Percentiles rank a stretch among this genome's conserved stretches.
Evolutionary conservation across 257 asterid genomes (phyloP).

Genomic region (Nicotiana knightiana): DNA sequence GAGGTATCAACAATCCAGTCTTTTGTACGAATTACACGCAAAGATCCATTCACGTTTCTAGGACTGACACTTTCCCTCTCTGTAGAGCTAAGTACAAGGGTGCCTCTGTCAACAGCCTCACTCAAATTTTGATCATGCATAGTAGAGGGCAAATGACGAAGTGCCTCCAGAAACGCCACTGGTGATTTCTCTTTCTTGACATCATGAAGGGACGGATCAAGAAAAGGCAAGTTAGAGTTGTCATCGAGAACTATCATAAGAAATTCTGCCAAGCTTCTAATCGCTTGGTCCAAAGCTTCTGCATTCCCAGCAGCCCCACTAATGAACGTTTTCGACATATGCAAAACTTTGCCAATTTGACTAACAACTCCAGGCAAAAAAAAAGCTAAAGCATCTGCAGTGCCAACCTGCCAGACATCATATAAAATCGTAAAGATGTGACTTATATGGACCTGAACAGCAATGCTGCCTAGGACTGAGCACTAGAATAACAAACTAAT

Average conservation of each 20-base stretch:
- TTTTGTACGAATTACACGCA: constrained; percentile 64
- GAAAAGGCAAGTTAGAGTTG: constrained; percentile 28
- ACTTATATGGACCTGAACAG: neutral
- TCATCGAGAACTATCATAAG: constrained; percentile 69
- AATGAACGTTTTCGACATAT: constrained; percentile 64
- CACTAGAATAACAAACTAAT: neutral
- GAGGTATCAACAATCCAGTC: constrained; percentile 69
- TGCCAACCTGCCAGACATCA: constrained; percentile 68
- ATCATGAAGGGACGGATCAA: constrained; percentile 23
- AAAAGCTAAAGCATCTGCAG: constrained; percentile 91
- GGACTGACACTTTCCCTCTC: constrained; percentile 21
- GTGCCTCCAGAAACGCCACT: constrained; percentile 56
- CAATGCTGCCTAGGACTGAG: neutral
- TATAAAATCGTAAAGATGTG: neutral
- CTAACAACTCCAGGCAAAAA: constrained; percentile 94
- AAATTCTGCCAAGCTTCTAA: constrained; percentile 68
- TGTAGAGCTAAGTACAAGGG: constrained; percentile 19
- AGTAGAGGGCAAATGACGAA: constrained; percentile 61
- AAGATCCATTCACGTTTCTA: constrained; percentile 30
- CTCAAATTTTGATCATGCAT: constrained; percentile 24
- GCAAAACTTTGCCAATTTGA: constrained; percentile 84
- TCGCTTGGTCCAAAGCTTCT: constrained; percentile 69
- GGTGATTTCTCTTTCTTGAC: constrained; percentile 44
- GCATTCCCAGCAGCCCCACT: constrained; percentile 95
- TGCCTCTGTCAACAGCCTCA: constrained; percentile 24